These are phyloP conservation scores for Galerina sulciceps DNA, from an alignment of 768 basidiomycete genomes.

Conservation along the genomic window DNA sequence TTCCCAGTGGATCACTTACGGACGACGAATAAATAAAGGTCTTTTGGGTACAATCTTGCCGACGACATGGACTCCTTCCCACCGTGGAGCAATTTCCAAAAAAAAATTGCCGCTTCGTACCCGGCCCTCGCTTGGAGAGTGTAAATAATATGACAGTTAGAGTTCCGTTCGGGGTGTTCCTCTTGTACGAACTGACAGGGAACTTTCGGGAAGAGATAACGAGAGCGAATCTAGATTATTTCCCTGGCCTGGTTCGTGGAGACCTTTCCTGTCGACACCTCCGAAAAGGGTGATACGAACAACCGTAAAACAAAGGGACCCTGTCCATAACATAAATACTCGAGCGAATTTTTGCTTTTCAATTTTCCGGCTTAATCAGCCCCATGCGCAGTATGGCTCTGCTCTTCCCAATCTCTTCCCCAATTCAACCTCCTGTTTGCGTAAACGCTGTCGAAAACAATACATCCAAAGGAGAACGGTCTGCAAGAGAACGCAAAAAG, in stretches of 20 bases:
- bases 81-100: background rate
- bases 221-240: background rate
- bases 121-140: background rate
- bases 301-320: background rate
- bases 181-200: background rate
- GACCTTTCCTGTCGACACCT: constrained; percentile 3
- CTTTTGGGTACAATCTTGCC: background rate
- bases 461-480: too few relatives aligned
- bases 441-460: too few relatives aligned
- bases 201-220: too few relatives aligned
- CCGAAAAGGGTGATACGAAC: background rate
- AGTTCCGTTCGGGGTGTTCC: background rate
- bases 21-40: background rate
- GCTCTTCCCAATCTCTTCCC: too few relatives aligned
- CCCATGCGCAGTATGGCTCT: too few relatives aligned
- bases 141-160: background rate
- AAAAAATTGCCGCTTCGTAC: too few relatives aligned
- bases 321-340: background rate
- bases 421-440: too few relatives aligned
- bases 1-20: too few relatives aligned
- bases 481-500: too few relatives aligned
- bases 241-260: background rate
- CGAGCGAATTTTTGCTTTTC: background rate
- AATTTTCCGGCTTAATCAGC: background rate
- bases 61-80: background rate